Conservation (phyloP, 768 basidiomycete genomes). For the Rubroboletus satanas region DNA sequence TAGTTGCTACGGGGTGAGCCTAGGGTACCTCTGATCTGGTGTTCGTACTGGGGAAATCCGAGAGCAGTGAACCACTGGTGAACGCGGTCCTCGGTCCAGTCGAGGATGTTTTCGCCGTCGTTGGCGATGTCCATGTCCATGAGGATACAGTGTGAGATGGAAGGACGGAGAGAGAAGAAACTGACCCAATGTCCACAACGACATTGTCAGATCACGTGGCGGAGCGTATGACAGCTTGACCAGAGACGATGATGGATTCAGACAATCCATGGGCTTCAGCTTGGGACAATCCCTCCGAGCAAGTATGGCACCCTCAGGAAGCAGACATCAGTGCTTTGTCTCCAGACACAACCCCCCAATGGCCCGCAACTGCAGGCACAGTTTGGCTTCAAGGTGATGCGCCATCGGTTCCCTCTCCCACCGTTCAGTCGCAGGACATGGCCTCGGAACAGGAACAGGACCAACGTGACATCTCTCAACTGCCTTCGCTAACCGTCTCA, state of each 20-base stretch:
- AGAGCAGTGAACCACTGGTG: conserved; percentile 71
- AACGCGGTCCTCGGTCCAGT: conserved; percentile 79
- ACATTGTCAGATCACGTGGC: conserved; percentile 18
- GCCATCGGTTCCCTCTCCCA: not conserved
- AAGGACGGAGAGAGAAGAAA: conserved; percentile 3
- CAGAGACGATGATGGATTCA: conserved; percentile 40
- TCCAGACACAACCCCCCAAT: too few species aligned
- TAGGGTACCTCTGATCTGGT: conserved; percentile 65
- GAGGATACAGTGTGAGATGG: not conserved
- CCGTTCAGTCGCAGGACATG: not conserved
- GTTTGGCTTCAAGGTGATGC: conserved; percentile 36
- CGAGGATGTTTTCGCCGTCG: conserved; percentile 37
- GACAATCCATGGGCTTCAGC: conserved; percentile 58
- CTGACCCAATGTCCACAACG: not conserved
- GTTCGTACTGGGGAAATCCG: conserved; percentile 84
- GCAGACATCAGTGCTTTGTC: not conserved
- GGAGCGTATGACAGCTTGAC: not conserved
- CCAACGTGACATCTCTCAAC: not conserved
- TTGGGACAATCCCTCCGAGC: not conserved
- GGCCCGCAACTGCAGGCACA: conserved; percentile 27
- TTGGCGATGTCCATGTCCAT: conserved; percentile 30
- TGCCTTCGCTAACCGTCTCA: not conserved
- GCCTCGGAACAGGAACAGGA: conserved; percentile 1
- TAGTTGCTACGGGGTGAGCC: not conserved
- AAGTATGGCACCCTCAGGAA: not conserved